Percentiles rank a stretch among this genome's conserved stretches.
phyloP scores from a whole-genome alignment of 352 stramenopile genomes.

The Phytophthora cryptogea region DNA sequence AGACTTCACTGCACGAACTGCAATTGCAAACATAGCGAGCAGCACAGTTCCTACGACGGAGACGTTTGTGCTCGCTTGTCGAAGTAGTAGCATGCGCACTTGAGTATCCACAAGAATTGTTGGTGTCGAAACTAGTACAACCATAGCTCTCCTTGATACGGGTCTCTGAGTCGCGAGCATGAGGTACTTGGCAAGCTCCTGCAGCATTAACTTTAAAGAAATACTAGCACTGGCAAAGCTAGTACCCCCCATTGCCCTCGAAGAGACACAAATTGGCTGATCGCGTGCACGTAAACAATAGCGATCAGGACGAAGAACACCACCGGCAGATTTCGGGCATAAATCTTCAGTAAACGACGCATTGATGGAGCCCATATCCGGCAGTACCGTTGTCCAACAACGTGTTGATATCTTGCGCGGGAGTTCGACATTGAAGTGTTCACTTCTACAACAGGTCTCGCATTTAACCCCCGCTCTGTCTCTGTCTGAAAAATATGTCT shows the following conservation, averaged over 20 bases:
- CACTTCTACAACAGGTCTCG: not conserved
- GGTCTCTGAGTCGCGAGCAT: constrained; percentile 1
- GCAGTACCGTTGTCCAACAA: not conserved
- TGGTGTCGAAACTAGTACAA: constrained; percentile 25
- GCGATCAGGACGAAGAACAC: constrained; percentile 9
- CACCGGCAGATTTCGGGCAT: constrained; percentile 14
- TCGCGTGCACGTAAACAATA: constrained; percentile 10
- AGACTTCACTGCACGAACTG: constrained; percentile 23
- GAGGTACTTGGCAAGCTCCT: constrained; percentile 20
- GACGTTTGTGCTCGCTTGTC: constrained; percentile 12
- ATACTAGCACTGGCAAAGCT: constrained; percentile 9
- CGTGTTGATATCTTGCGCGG: not conserved
- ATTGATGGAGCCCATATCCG: not conserved
- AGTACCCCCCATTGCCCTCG: not conserved
- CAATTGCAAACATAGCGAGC: constrained; percentile 28
- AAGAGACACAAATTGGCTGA: not conserved
- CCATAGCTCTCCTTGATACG: constrained; percentile 15
- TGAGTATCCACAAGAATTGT: constrained; percentile 46
- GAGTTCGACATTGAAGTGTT: not conserved
- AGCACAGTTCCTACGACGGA: constrained; percentile 24
- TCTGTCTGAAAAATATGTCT: constrained; percentile 15
- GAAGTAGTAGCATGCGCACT: constrained; percentile 36
- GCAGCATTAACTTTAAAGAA: constrained; percentile 14
- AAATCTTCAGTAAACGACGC: constrained; percentile 10
- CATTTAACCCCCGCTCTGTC: constrained; percentile 11